Conservation (phyloP, 2,329 filamentous ascomycete species). For the Erysiphe pisi region DNA sequence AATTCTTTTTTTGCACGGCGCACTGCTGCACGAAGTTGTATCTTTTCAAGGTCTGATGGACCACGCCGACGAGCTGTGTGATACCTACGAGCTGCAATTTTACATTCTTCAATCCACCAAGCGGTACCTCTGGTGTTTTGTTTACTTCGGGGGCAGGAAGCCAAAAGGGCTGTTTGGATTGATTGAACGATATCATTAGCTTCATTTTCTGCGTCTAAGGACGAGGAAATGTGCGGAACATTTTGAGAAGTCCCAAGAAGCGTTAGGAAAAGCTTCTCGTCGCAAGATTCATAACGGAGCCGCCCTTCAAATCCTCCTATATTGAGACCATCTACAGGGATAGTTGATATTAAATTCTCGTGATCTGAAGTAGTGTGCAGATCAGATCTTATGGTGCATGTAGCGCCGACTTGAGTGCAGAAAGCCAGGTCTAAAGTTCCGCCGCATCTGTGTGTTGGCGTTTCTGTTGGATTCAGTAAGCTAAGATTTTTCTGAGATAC, state of each 20-base stretch:
- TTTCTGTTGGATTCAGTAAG: slow-evolving; percentile 23
- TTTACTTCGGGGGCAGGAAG: background rate
- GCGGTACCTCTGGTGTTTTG: background rate
- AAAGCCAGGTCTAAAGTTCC: slow-evolving; percentile 22
- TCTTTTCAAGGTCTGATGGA: too few relatives aligned
- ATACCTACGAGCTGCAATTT: too few relatives aligned
- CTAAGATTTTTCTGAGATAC: background rate
- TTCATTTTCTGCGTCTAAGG: background rate
- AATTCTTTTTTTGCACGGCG: too few relatives aligned
- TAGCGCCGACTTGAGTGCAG: background rate
- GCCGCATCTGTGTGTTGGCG: background rate
- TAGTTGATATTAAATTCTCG: background rate
- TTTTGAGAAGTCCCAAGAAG: background rate
- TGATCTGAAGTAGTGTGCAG: slow-evolving; percentile 18
- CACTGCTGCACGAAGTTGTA: too few relatives aligned
- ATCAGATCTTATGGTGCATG: slow-evolving; percentile 11
- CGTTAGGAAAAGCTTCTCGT: background rate
- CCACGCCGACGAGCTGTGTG: too few relatives aligned
- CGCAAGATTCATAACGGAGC: background rate
- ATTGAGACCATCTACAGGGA: background rate
- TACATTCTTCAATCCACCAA: slow-evolving; percentile 17
- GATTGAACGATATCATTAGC: slow-evolving; percentile 13
- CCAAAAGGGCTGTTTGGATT: background rate
- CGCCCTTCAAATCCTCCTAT: background rate
- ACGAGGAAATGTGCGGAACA: background rate